Conservation (phyloP, 2,329 filamentous ascomycete species). For the Pseudocercospora eumusae region DNA sequence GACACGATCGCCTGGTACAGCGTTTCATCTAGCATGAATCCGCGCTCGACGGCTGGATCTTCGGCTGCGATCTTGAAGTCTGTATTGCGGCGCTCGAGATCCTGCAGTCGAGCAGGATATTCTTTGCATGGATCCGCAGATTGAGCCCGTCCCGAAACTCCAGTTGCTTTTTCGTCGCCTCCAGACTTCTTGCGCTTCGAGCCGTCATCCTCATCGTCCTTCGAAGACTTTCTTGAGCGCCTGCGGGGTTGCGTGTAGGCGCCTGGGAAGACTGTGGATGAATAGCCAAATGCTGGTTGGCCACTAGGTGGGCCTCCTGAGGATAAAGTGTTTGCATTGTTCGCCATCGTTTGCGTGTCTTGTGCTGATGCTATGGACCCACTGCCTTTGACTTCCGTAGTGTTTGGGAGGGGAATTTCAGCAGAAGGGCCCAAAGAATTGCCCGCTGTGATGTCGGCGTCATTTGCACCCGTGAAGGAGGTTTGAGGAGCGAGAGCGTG, state of each 20-base stretch:
- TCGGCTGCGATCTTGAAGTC: background rate
- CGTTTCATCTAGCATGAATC: background rate
- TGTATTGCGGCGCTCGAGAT: background rate
- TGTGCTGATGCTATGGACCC: background rate
- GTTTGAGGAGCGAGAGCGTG: background rate
- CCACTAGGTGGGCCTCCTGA: background rate
- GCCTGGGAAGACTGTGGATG: background rate
- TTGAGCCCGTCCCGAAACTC: background rate
- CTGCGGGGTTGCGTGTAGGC: background rate
- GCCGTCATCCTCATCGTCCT: background rate
- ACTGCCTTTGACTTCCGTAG: background rate
- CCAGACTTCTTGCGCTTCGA: background rate
- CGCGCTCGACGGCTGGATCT: background rate
- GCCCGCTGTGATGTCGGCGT: background rate
- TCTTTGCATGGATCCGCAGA: background rate
- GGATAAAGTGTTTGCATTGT: background rate
- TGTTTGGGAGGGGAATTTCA: background rate
- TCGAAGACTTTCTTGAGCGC: background rate
- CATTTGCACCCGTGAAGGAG: background rate
- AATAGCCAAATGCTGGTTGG: background rate
- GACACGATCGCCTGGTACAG: slow-evolving; percentile 9
- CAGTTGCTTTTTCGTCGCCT: background rate
- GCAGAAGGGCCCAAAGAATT: background rate
- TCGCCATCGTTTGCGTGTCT: background rate
- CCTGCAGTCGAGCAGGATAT: background rate